Conservation (phyloP, 768 basidiomycete genomes). For the Leccinum arenicola region DNA sequence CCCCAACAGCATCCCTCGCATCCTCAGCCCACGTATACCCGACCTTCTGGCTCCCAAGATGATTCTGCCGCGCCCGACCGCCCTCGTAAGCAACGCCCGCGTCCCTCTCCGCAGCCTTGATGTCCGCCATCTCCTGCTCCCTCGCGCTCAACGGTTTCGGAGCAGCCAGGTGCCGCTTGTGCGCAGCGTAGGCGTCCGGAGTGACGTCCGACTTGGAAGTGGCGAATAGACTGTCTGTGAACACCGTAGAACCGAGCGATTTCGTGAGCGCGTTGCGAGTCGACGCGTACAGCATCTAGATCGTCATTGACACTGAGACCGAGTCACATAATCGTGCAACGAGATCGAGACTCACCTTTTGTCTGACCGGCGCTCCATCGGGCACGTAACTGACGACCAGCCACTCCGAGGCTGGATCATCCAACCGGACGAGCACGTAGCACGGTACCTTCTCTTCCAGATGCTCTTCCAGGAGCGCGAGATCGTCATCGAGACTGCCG, state of each 20-base stretch:
- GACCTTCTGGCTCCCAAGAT: conserved; percentile 51
- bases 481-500: conserved; percentile 60
- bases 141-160: conserved; percentile 80
- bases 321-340: not conserved
- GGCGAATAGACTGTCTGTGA: conserved; percentile 76
- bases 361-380: conserved; percentile 73
- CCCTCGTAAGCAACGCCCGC: conserved; percentile 55
- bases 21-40: conserved; percentile 69
- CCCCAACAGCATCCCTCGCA: conserved; percentile 59
- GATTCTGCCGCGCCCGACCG: conserved; percentile 52
- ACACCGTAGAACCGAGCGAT: conserved; percentile 69
- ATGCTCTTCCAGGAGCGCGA: conserved; percentile 52
- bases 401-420: conserved; percentile 64
- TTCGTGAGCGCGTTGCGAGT: conserved; percentile 67
- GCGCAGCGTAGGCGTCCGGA: conserved; percentile 67
- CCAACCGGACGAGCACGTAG: conserved; percentile 71
- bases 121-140: conserved; percentile 78
- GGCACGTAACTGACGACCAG: conserved; percentile 78
- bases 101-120: conserved; percentile 73
- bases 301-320: not conserved
- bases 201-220: conserved; percentile 68
- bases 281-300: conserved; percentile 86
- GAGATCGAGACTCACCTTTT: conserved; percentile 54
- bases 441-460: conserved; percentile 63
- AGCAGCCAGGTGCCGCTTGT: conserved; percentile 66